Conservation (phyloP, 2,329 filamentous ascomycete species). For the Sclerotinia glacialis region DNA sequence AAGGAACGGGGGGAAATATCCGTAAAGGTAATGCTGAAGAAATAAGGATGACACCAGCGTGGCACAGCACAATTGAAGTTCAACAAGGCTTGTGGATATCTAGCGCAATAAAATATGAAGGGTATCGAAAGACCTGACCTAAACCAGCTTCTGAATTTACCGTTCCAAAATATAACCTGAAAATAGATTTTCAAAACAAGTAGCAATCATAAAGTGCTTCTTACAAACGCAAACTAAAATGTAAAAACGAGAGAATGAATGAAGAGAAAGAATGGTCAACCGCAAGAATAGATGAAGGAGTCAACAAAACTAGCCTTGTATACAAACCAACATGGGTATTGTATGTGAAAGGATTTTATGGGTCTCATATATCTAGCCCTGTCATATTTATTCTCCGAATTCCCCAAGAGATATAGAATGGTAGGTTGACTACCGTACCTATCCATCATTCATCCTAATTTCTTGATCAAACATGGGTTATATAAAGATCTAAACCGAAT, state of each 20-base stretch:
- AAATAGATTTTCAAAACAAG: background rate
- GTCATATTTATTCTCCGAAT: background rate
- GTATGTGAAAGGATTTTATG: conserved; percentile 5
- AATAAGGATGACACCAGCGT: background rate
- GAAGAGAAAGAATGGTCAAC: background rate
- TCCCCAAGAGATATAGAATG: background rate
- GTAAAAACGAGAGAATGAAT: background rate
- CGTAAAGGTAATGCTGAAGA: background rate
- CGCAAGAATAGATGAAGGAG: background rate
- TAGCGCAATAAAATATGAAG: background rate
- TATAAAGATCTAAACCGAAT: background rate
- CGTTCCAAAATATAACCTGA: background rate
- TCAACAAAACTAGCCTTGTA: background rate
- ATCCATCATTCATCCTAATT: background rate
- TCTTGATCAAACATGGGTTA: background rate
- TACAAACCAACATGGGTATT: background rate
- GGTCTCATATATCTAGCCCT: background rate
- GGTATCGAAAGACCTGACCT: background rate
- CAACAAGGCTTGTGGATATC: background rate
- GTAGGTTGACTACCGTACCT: background rate
- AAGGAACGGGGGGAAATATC: background rate
- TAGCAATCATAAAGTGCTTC: background rate
- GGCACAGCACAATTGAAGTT: background rate
- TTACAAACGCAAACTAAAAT: no score
- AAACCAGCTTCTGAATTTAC: background rate